A percentile compares a stretch with the other conserved stretches of the same genome.
Conservation (phyloP, 352 stramenopile species). For the Pythium folliculosum region DNA sequence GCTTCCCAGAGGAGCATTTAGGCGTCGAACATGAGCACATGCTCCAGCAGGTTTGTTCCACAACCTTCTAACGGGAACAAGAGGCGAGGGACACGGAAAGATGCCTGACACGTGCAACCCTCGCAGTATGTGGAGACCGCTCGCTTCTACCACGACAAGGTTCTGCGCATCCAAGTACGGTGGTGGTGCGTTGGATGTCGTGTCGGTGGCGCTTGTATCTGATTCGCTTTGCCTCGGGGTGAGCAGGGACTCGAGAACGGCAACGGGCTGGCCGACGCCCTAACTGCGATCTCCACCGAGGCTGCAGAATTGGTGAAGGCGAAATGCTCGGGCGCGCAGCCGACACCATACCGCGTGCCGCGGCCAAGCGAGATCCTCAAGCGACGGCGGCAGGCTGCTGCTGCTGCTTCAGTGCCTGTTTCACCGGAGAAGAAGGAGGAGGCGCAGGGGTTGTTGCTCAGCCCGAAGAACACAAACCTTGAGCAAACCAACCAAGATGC, state of each 20-base stretch:
- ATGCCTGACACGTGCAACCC: neutral
- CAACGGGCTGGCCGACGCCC: neutral
- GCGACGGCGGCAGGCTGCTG: slow-evolving; percentile 2
- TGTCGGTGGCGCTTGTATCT: neutral
- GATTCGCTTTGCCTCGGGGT: neutral
- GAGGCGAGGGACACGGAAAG: neutral
- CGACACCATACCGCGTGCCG: slow-evolving; percentile 7
- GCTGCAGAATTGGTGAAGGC: neutral
- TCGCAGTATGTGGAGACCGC: slow-evolving; percentile 23
- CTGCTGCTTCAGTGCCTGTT: neutral
- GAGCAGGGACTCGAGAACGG: neutral
- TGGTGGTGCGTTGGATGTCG: neutral
- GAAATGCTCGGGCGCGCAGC: neutral
- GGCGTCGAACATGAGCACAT: slow-evolving; percentile 24
- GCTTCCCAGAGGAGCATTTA: slow-evolving; percentile 35
- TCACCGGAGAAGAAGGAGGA: neutral
- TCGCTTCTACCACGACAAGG: slow-evolving; percentile 24
- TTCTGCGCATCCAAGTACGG: slow-evolving; percentile 6
- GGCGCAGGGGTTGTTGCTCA: neutral
- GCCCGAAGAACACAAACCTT: neutral
- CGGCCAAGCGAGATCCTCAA: slow-evolving; percentile 14
- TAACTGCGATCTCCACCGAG: slow-evolving; percentile 7
- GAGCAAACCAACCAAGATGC: neutral
- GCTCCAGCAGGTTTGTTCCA: slow-evolving; percentile 20
- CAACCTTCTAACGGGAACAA: too few relatives aligned